phyloP scores from a whole-genome alignment of 176 grass and related monocot species.

The Olyra latifolia region DNA sequence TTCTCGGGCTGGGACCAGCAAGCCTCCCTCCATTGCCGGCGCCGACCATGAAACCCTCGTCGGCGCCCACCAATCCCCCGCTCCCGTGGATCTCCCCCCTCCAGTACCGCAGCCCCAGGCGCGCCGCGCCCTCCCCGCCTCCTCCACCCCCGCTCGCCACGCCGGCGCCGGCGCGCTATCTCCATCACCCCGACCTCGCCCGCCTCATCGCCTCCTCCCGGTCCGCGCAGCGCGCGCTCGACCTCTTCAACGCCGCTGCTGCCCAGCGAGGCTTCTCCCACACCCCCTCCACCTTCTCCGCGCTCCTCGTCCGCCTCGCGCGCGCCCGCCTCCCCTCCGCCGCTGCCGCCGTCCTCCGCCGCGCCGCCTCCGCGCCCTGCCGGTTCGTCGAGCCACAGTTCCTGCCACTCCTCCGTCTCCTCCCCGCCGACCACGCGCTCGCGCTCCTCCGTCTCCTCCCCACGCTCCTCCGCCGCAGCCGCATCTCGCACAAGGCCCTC shows the following conservation, averaged over 20 bases:
- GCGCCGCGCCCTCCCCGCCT: constrained; percentile 10
- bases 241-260: constrained; percentile 80
- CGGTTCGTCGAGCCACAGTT: constrained; percentile 68
- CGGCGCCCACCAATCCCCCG: neutral
- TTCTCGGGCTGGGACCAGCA: too few relatives aligned
- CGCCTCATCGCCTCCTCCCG: constrained; percentile 60
- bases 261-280: constrained; percentile 75
- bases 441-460: constrained; percentile 59
- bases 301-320: constrained; percentile 81
- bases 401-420: constrained; percentile 67
- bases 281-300: constrained; percentile 75
- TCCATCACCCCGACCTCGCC: constrained; percentile 66
- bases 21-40: neutral
- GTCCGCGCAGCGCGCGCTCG: constrained; percentile 67
- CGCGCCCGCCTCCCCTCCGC: constrained; percentile 54
- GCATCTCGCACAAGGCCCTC: constrained; percentile 67
- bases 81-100: constrained; percentile 80
- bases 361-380: constrained; percentile 63
- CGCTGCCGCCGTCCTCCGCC: constrained; percentile 56
- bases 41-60: constrained; percentile 1
- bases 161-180: constrained; percentile 27
- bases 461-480: constrained; percentile 38
- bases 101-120: constrained; percentile 44
- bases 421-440: constrained; percentile 58
- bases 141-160: constrained; percentile 10